phyloP scores from a whole-genome alignment of 352 stramenopile species.

The Phytophthora melonis region DNA sequence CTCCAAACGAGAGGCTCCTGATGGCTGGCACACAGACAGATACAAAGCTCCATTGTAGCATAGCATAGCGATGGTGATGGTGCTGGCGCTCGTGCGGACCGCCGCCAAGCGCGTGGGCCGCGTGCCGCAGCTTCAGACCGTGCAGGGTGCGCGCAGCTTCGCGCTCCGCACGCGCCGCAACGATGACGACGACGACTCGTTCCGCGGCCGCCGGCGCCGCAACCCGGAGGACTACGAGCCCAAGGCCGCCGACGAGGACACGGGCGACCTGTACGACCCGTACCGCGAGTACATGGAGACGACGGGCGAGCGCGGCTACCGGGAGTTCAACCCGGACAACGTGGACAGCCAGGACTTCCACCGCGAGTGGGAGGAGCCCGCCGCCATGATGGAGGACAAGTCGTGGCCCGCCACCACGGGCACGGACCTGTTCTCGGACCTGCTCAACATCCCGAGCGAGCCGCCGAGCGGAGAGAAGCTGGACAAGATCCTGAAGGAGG shows the following conservation, averaged over 20 bases:
- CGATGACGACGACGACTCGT: constrained; percentile 39
- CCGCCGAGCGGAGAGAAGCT: constrained; percentile 68
- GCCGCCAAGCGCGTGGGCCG: constrained; percentile 42
- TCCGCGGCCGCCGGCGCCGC: constrained; percentile 33
- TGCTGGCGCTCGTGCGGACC: constrained; percentile 55
- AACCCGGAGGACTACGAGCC: constrained; percentile 30
- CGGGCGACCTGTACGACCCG: constrained; percentile 75
- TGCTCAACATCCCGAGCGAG: constrained; percentile 81
- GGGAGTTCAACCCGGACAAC: constrained; percentile 84
- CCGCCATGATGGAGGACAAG: constrained; percentile 90
- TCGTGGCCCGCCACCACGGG: constrained; percentile 85
- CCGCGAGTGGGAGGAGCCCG: constrained; percentile 78
- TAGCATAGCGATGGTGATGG: constrained; percentile 38
- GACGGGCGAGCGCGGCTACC: constrained; percentile 71
- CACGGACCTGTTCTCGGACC: constrained; percentile 81
- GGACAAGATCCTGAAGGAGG: constrained; percentile 72
- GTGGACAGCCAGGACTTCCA: constrained; percentile 59
- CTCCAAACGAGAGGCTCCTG: constrained; percentile 30
- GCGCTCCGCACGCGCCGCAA: constrained; percentile 25
- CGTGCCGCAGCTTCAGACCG: constrained; percentile 21
- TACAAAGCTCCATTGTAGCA: constrained; percentile 1
- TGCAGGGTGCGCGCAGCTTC: constrained; percentile 17
- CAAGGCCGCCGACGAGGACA: constrained; percentile 26
- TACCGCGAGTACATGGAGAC: constrained; percentile 87
- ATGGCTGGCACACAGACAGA: constrained; percentile 31